phyloP scores from a whole-genome alignment of 2,329 filamentous ascomycete genomes.

The Xylaria sp. region DNA sequence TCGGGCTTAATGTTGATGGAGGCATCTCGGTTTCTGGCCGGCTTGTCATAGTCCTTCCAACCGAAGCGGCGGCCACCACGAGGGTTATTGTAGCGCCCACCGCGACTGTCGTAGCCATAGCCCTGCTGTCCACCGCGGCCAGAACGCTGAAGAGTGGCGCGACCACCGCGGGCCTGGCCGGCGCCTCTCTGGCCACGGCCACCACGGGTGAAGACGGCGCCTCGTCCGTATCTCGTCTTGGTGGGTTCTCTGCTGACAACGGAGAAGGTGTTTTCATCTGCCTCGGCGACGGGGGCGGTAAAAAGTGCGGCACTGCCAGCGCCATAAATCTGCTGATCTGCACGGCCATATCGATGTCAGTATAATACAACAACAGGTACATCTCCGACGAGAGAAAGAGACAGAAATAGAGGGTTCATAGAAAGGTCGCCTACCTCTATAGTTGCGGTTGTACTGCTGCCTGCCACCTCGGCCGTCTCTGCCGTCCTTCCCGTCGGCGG shows the following conservation, averaged over 20 bases:
- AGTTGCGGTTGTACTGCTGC: conserved; percentile 92
- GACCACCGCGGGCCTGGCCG: conserved; percentile 69
- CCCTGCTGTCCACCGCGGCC: conserved; percentile 74
- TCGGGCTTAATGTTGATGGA: conserved; percentile 96
- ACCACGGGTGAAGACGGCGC: conserved; percentile 88
- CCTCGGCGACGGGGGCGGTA: conserved; percentile 86
- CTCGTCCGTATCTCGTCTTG: conserved; percentile 88
- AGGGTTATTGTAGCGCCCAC: conserved; percentile 75
- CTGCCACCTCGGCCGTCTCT: conserved; percentile 78
- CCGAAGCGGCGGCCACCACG: conserved; percentile 90
- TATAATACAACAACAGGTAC: not conserved
- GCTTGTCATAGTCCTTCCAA: conserved; percentile 99
- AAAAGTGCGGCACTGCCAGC: conserved; percentile 88
- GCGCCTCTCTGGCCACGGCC: conserved; percentile 83
- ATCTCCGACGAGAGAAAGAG: not conserved
- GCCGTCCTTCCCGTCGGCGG: conserved; percentile 85
- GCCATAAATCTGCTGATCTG: conserved; percentile 97
- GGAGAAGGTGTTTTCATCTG: conserved; percentile 94
- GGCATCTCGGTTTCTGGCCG: conserved; percentile 92
- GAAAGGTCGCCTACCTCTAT: conserved; percentile 73
- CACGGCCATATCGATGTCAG: conserved; percentile 38
- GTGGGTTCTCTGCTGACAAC: conserved; percentile 93
- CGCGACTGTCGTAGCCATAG: conserved; percentile 76
- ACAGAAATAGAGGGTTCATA: not conserved
- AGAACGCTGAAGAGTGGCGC: conserved; percentile 75